Base-by-base conservation (phyloP, 2,329 filamentous ascomycete genomes). In the Sporothrix protearum region DNA sequence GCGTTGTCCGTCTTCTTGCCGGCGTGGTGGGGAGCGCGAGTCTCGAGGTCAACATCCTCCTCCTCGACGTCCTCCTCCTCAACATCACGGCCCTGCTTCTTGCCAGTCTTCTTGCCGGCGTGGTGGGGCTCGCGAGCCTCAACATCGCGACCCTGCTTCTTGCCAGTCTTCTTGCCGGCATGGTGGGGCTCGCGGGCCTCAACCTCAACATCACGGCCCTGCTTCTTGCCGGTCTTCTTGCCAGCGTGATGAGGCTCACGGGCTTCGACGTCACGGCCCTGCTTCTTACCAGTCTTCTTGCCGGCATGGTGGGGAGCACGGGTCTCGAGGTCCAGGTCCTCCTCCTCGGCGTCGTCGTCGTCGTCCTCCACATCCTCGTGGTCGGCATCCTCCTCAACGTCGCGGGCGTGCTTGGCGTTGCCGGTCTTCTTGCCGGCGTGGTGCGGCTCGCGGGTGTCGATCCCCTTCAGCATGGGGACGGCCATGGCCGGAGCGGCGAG, bases 401-500 rank as follows among this genome's bases (percentile, higher is more conserved):
- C 42, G 22, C 61, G 64, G 16, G 51, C 70, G 2, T 71, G 69
- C 49, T 66, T 69, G 59, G 42, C 49, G 68, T 75, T 75, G 71
- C 76, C 75, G 68, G 74, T 73, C 69, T 76, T 74, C 74, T 75
- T 75, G 33, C 75, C 73, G 22, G 75, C 75, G 66, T 78, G 77
- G 59, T 76, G 74, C 5, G 76, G 74, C 68, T 75, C 74, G 19
- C 74, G 73, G 19, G 71, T 63, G 22, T 76, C 75, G 8, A 75
- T 45, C 19, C 74, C 71, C 42, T 69, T 49, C 19, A 59, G 16
- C 70, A 72, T 68, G 25, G 76, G 76, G 22, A 76, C 71, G 19
- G 76, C 76, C 69, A 77, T 64, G 19, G 73, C 77, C 1, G 78
- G 76, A 53, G 73, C 75, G 49, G 76, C 76, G 51, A 79, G 75